Evolutionary conservation across 1,284 basidiomycete species (phyloP), one percentile per base, ranked within the genome.

Genomic region (Omphalotus olearius): DNA sequence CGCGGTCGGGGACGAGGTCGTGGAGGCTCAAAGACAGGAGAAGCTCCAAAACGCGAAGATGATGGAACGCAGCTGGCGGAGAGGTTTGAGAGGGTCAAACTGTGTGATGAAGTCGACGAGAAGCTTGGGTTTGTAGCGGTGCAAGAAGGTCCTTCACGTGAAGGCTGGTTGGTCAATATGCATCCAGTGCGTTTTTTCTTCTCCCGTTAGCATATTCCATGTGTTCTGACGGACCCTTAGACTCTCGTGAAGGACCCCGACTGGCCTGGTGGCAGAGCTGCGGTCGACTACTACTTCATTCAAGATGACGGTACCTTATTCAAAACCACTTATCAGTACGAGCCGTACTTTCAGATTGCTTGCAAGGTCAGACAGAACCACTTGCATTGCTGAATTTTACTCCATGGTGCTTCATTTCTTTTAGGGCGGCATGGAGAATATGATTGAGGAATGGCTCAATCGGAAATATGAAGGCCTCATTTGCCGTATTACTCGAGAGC

Each of bases 151-250:
- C 71, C 77, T 6, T 72, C 72, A 59, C 80, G 75, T 60, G 88
- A 91, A 53, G 94, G 93, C 1, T 99, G 97, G 97, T 75, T 99
- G 64, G 87, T 99, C 56, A 98, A 98, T 67, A 99, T 99, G 95
- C 96, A 97, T 67, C 92, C 95, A 53, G 91, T 93, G 64, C 61
- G 88, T 74, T 41, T 51, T 42, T 10, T 55, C n/a, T 50, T 40
- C n/a, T 16, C 45, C 13, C n/a, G 40, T 37, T 35, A 17, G n/a
- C 5, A 25, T 37, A 10, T 42, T 7, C 20, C 25, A 35, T 7
- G 37, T 44, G 42, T 23, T 54, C 38, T 53, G 35, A 43, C 28
- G 7, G 25, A 30, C 47, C 28, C 36, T 6, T 54, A 93, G 84
- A 98, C 93, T 0, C 71, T 97, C 4, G 67, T 97, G 16, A 89